Percentiles rank a stretch among this genome's conserved stretches.
Evolutionary conservation across 1,139 yeast genomes (phyloP).

Genomic region (Suhomyces panamericanus): DNA sequence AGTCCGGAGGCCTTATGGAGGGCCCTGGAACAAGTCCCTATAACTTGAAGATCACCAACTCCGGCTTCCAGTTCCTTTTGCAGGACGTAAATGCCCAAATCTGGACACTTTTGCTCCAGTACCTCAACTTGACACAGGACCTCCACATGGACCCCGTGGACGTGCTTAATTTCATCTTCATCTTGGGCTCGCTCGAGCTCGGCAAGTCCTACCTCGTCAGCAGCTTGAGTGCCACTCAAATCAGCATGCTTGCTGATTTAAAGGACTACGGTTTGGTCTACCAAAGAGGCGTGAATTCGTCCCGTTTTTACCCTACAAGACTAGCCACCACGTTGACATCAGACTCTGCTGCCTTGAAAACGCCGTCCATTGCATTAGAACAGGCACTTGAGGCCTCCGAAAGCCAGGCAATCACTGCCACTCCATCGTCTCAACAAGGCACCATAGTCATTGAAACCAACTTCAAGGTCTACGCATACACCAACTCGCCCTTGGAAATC

Average conservation of each 20-base stretch:
- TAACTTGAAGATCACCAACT: constrained; percentile 73
- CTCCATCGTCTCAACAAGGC: constrained; percentile 42
- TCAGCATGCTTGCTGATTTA: constrained; percentile 83
- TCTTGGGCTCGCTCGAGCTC: constrained; percentile 86
- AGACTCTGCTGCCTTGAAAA: constrained; percentile 67
- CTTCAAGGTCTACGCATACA: constrained; percentile 89
- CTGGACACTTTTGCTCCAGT: constrained; percentile 89
- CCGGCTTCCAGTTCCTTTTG: constrained; percentile 88
- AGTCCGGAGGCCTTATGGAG: constrained; percentile 87
- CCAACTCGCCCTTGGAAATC: constrained; percentile 92
- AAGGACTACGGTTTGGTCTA: constrained; percentile 91
- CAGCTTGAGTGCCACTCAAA: constrained; percentile 76
- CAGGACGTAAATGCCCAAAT: constrained; percentile 94
- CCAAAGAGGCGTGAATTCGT: constrained; percentile 61
- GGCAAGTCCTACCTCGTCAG: constrained; percentile 82
- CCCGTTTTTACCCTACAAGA: constrained; percentile 84
- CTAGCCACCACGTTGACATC: constrained; percentile 89
- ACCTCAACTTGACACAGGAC: constrained; percentile 79
- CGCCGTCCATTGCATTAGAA: constrained; percentile 70
- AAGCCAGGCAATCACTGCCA: constrained; percentile 15
- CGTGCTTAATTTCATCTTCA: constrained; percentile 87
- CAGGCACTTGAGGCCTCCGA: constrained; percentile 52
- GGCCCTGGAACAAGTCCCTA: constrained; percentile 36
- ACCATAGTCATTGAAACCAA: constrained; percentile 90
- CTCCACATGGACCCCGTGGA: constrained; percentile 95